phyloP scores from a whole-genome alignment of 257 asterid genomes.

The Solanum ossicruentum region DNA sequence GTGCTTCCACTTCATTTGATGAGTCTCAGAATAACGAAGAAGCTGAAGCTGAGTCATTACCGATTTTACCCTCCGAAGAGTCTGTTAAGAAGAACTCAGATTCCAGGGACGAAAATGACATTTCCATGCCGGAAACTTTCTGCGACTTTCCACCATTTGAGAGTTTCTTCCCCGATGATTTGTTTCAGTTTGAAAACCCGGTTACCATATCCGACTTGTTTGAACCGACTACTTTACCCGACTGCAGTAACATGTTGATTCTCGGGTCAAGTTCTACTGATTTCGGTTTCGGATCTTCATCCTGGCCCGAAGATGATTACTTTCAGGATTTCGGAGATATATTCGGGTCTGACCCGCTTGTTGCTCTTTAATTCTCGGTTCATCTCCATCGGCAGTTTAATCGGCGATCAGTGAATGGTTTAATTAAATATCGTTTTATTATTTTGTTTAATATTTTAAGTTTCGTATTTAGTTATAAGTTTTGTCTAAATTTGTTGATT shows the following conservation, averaged over 20 bases:
- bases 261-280: slow-evolving; percentile 31
- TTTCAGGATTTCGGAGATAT: slow-evolving; percentile 66
- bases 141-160: slow-evolving; percentile 20
- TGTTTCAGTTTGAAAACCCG: slow-evolving; percentile 39
- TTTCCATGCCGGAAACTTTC: slow-evolving; percentile 12
- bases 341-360: slow-evolving; percentile 87
- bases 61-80: slow-evolving; percentile 2
- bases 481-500: slow-evolving; percentile 3
- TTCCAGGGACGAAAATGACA: not conserved
- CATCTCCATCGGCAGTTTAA: not conserved
- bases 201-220: slow-evolving; percentile 35
- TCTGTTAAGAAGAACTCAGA: not conserved
- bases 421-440: not conserved
- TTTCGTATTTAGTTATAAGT: not conserved
- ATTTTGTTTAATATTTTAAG: not conserved
- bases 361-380: slow-evolving; percentile 28
- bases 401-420: not conserved
- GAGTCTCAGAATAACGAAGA: slow-evolving; percentile 31
- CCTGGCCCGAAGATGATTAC: slow-evolving; percentile 39
- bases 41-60: slow-evolving; percentile 30
- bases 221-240: slow-evolving; percentile 24
- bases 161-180: slow-evolving; percentile 28
- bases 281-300: slow-evolving; percentile 25
- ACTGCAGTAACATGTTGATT: slow-evolving; percentile 9
- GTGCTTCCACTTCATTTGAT: slow-evolving; percentile 21